Evolutionary conservation across 768 basidiomycete genomes (phyloP).

Genomic region (Auricularia sp.): DNA sequence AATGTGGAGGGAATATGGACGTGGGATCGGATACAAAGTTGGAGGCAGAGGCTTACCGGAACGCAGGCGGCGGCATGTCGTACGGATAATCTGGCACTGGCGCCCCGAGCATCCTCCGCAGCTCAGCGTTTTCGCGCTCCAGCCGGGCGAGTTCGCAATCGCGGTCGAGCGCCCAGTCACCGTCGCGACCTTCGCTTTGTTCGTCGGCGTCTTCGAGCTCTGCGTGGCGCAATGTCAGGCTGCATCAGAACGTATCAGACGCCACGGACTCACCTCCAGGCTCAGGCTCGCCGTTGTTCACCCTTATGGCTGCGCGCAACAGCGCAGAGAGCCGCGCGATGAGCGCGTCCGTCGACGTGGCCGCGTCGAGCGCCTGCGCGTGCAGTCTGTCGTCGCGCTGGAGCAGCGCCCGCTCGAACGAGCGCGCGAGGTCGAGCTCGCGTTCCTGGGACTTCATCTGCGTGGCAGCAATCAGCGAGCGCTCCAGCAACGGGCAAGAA

Average conservation of each 20-base stretch:
- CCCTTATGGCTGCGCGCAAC: slow-evolving; percentile 60
- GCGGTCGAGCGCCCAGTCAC: slow-evolving; percentile 77
- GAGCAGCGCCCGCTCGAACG: slow-evolving; percentile 85
- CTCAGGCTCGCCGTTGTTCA: slow-evolving; percentile 51
- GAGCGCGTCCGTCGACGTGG: slow-evolving; percentile 55
- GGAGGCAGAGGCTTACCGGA: too few species aligned
- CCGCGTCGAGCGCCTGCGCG: slow-evolving; percentile 44
- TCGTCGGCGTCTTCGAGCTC: background rate
- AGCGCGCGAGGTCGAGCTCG: slow-evolving; percentile 78
- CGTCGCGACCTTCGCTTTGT: slow-evolving; percentile 11
- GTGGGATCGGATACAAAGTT: too few species aligned
- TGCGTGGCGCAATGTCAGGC: too few species aligned
- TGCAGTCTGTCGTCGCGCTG: slow-evolving; percentile 61
- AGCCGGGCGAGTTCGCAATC: slow-evolving; percentile 85
- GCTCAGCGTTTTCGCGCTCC: slow-evolving; percentile 76
- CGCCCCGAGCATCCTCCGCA: slow-evolving; percentile 57
- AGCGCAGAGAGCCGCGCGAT: slow-evolving; percentile 62
- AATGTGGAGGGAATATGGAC: too few species aligned
- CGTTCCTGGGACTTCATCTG: slow-evolving; percentile 90
- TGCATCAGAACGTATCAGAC: too few species aligned
- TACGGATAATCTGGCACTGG: background rate
- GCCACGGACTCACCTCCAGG: background rate
- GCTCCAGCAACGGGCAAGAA: background rate
- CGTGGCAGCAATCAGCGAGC: background rate
- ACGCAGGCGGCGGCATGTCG: background rate